Conservation (phyloP, 2,329 filamentous ascomycete species). For the Arthrinium puccinioides region DNA sequence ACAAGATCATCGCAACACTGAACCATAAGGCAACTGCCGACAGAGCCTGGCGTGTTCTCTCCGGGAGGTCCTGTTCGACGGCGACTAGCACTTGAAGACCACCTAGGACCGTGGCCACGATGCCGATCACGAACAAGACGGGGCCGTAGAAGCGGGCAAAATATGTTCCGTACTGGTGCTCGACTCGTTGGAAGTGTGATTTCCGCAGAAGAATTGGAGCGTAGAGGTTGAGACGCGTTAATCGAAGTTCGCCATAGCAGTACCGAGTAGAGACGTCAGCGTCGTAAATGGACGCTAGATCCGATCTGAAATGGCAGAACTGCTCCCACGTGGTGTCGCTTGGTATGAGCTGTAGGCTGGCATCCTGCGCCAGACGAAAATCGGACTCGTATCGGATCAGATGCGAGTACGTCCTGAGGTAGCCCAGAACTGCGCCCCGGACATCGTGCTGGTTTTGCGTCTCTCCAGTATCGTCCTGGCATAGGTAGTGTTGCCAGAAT, state of each 20-base stretch:
- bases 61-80: not conserved
- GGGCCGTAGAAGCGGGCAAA: constrained; percentile 13
- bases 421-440: constrained; percentile 18
- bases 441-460: constrained; percentile 4
- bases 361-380: constrained; percentile 23
- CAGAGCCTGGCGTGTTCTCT: not conserved
- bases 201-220: constrained; percentile 8
- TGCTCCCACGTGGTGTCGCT: constrained; percentile 10
- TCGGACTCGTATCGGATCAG: constrained; percentile 26
- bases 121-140: constrained; percentile 10
- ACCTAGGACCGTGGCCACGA: constrained; percentile 6
- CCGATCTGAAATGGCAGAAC: constrained; percentile 9
- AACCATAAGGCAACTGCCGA: constrained; percentile 1
- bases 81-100: constrained; percentile 5
- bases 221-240: constrained; percentile 12
- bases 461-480: not conserved
- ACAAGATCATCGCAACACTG: constrained; percentile 1
- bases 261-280: constrained; percentile 10
- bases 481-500: constrained; percentile 17
- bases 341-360: constrained; percentile 8
- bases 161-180: constrained; percentile 12
- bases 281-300: constrained; percentile 7
- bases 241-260: constrained; percentile 9
- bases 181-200: constrained; percentile 8
- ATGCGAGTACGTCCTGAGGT: constrained; percentile 23